A percentile compares a stretch with the other conserved stretches of the same genome.
Conservation (phyloP, 345 rosid species). For the Carallia brachiata region DNA sequence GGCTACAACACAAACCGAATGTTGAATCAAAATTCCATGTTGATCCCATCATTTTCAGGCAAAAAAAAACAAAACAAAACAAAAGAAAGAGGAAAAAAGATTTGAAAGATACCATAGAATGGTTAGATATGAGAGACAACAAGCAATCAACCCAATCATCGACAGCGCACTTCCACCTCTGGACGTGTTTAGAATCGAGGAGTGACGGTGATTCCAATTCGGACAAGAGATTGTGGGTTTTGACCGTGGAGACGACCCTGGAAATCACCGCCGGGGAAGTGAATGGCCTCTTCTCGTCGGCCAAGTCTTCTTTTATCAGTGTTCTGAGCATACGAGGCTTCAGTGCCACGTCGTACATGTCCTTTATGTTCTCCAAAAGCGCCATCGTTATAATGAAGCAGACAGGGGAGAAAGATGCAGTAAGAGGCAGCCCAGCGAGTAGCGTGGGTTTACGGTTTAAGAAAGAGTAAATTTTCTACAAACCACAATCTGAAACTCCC, state of each 20-base stretch:
- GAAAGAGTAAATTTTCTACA: too few species aligned
- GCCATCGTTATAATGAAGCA: conserved; percentile 26
- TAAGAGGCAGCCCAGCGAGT: too few species aligned
- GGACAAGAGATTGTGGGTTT: conserved; percentile 50
- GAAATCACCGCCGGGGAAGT: conserved; percentile 38
- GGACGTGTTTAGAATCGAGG: conserved; percentile 31
- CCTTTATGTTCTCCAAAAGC: conserved; percentile 36
- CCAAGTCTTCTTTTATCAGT: conserved; percentile 52
- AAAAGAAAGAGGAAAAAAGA: not conserved
- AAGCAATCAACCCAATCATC: conserved; percentile 67
- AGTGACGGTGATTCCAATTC: conserved; percentile 33
- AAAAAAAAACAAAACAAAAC: not conserved
- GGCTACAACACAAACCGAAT: conserved; percentile 43
- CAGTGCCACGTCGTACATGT: conserved; percentile 50
- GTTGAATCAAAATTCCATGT: not conserved
- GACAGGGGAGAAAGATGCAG: not conserved
- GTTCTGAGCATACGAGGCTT: conserved; percentile 60
- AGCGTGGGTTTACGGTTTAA: not conserved
- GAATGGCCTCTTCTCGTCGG: conserved; percentile 56
- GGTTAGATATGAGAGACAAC: conserved; percentile 39
- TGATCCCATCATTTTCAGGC: not conserved
- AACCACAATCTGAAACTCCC: too few species aligned
- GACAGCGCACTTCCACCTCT: conserved; percentile 58
- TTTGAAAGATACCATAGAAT: conserved; percentile 40
- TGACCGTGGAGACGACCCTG: conserved; percentile 38